Evolutionary conservation across 1,139 yeast species (phyloP).

Genomic region (Suhomyces panamericanus): DNA sequence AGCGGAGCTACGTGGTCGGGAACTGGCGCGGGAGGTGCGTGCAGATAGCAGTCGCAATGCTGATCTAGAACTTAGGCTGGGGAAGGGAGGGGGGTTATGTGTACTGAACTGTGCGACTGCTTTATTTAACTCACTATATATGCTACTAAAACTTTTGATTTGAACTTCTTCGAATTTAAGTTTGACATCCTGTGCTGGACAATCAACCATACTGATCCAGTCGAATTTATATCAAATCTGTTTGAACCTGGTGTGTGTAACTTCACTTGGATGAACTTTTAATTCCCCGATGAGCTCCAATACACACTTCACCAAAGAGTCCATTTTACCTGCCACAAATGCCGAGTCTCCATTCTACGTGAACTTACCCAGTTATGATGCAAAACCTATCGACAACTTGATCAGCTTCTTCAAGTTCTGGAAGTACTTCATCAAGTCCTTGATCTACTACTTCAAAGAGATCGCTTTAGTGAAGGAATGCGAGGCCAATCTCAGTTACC

Average conservation of each 20-base stretch:
- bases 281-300: constrained; percentile 6
- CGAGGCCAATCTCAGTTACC: constrained; percentile 62
- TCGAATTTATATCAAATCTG: background rate
- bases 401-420: constrained; percentile 64
- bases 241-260: background rate
- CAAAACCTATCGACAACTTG: constrained; percentile 52
- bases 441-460: constrained; percentile 62
- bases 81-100: constrained; percentile 1
- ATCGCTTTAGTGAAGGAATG: constrained; percentile 67
- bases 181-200: background rate
- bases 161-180: background rate
- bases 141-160: background rate
- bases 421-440: constrained; percentile 66
- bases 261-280: background rate
- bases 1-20: background rate
- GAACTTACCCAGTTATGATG: constrained; percentile 41
- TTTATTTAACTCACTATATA: constrained; percentile 1
- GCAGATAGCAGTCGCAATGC: constrained; percentile 1
- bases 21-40: background rate
- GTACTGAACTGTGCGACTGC: background rate
- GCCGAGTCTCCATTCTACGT: constrained; percentile 41
- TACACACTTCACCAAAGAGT: constrained; percentile 28
- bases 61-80: constrained; percentile 10
- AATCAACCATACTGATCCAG: background rate
- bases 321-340: constrained; percentile 38